Base-by-base conservation (phyloP, 2,329 filamentous ascomycete genomes). In the Corniculantispora saksenae region DNA sequence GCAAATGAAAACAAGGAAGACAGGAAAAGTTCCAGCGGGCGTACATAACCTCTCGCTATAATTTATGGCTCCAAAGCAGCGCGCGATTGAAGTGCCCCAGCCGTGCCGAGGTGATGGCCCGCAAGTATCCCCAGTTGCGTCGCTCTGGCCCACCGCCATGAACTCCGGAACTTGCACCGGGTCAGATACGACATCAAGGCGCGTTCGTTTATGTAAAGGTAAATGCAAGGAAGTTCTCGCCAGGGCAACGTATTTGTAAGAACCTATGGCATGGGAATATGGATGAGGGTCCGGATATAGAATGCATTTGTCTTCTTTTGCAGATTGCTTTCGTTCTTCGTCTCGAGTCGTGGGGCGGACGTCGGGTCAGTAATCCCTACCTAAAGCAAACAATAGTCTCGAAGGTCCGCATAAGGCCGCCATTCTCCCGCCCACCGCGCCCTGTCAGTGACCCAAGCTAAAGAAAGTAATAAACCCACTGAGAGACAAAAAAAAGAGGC, bases 371-470 rank as follows among this genome's bases (percentile, higher is more conserved):
- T 61, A 61, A 61, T 61, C 45, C 21, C 17, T 7, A 5, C 43
- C 13, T 13, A 2, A 21, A 19, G 17, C 19, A 25, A 35, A 35
- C 40, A 32, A 3, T 19, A 45, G 43, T 51, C 47, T 13, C 58
- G 27, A 61, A 61, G 25, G 29, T 21, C 58, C 58, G 58, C 58
- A 61, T 61, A 51, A 50, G 45, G 47, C 58, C 58, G 58, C 29
- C n/a, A 3, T 38, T 27, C 3, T 50, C 23, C 45, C 45, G 45
- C 45, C 21, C 51, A 51, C 40, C 25, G 57, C 57, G 25, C 43
- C 32, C 32, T 55, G 29, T 25, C 23, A 38, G 23, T 32, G 25
- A 21, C 27, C 51, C 13, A 38, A 35, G 29, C 13, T 29, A 51
- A 12, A 7, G 19, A 53, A 19, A 32, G 10, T 10, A 32, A 32